Percentiles rank a stretch among this genome's conserved stretches.
These are phyloP conservation scores for Schizophyllum amplum DNA, from an alignment of 1,284 basidiomycete species.

Conservation along the genomic window DNA sequence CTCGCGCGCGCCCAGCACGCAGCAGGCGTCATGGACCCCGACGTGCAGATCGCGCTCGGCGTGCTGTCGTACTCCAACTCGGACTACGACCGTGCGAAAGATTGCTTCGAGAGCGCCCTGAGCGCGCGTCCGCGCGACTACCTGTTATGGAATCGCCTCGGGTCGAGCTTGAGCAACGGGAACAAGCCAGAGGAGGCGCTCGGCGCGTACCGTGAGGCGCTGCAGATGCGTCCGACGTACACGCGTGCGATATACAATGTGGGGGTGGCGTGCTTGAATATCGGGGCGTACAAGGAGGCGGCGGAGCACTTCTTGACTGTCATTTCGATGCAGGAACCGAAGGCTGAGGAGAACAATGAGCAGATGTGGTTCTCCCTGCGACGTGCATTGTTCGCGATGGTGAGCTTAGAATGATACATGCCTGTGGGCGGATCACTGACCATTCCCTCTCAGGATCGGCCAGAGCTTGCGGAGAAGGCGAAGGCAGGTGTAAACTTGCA, in stretches of 20 bases:
- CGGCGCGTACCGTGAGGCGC: slow-evolving; percentile 88
- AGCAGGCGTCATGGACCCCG: slow-evolving; percentile 74
- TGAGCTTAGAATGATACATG: slow-evolving; percentile 25
- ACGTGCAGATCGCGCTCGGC: slow-evolving; percentile 91
- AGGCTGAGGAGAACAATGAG: slow-evolving; percentile 64
- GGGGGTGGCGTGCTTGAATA: slow-evolving; percentile 93
- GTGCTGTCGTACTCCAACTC: slow-evolving; percentile 86
- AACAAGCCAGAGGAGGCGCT: slow-evolving; percentile 94
- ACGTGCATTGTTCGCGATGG: slow-evolving; percentile 78
- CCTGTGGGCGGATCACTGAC: not conserved
- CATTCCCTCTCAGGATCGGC: slow-evolving; percentile 39
- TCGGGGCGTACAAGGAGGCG: slow-evolving; percentile 92
- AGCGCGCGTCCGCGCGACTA: slow-evolving; percentile 84
- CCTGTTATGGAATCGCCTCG: slow-evolving; percentile 92
- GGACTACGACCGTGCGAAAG: slow-evolving; percentile 75
- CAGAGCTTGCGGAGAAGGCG: slow-evolving; percentile 58
- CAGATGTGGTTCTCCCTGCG: slow-evolving; percentile 92
- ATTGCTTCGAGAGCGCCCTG: slow-evolving; percentile 88
- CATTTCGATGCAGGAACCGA: slow-evolving; percentile 70
- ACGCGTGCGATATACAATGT: slow-evolving; percentile 98
- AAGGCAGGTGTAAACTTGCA: slow-evolving; percentile 48
- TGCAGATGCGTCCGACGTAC: slow-evolving; percentile 92
- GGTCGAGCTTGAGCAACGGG: slow-evolving; percentile 93
- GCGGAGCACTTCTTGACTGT: slow-evolving; percentile 96
- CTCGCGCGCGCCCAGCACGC: slow-evolving; percentile 77